Conservation (phyloP, 2,329 filamentous ascomycete genomes). For the Fusarium heterosporum region DNA sequence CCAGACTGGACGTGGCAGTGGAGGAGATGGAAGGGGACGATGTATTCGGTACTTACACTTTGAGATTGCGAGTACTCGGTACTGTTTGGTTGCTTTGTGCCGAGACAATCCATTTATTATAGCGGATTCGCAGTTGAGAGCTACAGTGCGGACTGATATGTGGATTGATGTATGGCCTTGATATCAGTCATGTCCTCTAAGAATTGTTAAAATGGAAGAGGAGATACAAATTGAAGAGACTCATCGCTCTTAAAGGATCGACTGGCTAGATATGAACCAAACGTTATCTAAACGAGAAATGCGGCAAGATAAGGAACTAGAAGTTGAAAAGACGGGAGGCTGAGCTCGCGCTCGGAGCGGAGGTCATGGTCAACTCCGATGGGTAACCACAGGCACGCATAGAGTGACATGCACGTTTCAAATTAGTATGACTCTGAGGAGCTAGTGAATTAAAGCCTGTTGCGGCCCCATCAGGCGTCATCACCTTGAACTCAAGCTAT, state of each 20-base stretch:
- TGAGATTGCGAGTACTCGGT: not conserved
- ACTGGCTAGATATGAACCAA: too few species aligned
- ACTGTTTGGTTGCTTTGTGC: not conserved
- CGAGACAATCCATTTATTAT: not conserved
- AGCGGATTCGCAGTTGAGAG: not conserved
- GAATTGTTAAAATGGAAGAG: not conserved
- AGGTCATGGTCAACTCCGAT: not conserved
- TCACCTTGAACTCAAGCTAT: conserved; percentile 4
- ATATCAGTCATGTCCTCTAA: not conserved
- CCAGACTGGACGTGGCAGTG: too few species aligned
- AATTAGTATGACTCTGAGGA: too few species aligned
- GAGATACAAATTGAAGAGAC: too few species aligned
- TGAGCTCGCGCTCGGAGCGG: not conserved
- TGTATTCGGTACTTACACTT: not conserved
- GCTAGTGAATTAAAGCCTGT: not conserved
- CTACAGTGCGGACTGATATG: too few species aligned
- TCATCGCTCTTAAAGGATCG: too few species aligned
- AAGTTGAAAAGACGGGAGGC: not conserved
- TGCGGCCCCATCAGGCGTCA: not conserved
- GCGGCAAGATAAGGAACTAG: not conserved
- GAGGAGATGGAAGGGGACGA: not conserved
- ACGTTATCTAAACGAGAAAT: not conserved
- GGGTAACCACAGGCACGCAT: not conserved
- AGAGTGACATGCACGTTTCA: too few species aligned
- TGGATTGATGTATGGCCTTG: not conserved